A percentile compares a stretch with the other conserved stretches of the same genome.
These are phyloP conservation scores for Melanopsichium pennsylvanicum DNA, from an alignment of 1,284 basidiomycete species.

Conservation along the genomic window DNA sequence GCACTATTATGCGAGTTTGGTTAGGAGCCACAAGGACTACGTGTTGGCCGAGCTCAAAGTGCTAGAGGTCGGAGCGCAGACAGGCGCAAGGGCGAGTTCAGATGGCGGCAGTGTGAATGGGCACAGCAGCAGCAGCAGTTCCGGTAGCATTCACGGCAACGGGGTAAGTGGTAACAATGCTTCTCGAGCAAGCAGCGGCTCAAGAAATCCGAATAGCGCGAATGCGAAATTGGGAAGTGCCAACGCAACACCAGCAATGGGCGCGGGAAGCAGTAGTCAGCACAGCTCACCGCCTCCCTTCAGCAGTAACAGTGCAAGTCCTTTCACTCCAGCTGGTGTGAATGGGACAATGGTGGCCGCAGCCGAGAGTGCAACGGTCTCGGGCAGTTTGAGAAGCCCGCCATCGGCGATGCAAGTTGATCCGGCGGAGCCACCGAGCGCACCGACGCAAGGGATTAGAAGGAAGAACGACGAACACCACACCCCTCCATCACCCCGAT, in stretches of 20 bases:
- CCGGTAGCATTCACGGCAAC: background rate
- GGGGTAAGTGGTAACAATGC: background rate
- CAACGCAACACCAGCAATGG: constrained; percentile 1
- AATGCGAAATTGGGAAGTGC: background rate
- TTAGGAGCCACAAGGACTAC: constrained; percentile 49
- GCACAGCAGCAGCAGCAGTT: background rate
- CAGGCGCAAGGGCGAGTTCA: no score
- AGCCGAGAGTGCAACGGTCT: background rate
- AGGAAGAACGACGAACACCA: constrained; percentile 26
- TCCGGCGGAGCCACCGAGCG: background rate
- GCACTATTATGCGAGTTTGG: constrained; percentile 63
- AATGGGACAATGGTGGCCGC: background rate
- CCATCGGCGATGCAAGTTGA: constrained; percentile 29
- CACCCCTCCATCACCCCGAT: background rate
- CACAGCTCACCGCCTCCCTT: constrained; percentile 32
- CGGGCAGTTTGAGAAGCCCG: constrained; percentile 3
- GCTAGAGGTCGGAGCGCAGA: background rate
- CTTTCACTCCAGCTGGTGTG: constrained; percentile 7
- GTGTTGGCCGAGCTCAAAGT: constrained; percentile 14
- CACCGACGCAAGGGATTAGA: constrained; percentile 12
- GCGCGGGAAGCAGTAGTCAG: constrained; percentile 12
- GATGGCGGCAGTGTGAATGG: no score
- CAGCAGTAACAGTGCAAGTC: constrained; percentile 15
- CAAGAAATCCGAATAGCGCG: background rate
- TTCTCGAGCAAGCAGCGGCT: constrained; percentile 2